Evolutionary conservation across 2,329 filamentous ascomycete genomes (phyloP).

Genomic region (Calonectria honghensis): DNA sequence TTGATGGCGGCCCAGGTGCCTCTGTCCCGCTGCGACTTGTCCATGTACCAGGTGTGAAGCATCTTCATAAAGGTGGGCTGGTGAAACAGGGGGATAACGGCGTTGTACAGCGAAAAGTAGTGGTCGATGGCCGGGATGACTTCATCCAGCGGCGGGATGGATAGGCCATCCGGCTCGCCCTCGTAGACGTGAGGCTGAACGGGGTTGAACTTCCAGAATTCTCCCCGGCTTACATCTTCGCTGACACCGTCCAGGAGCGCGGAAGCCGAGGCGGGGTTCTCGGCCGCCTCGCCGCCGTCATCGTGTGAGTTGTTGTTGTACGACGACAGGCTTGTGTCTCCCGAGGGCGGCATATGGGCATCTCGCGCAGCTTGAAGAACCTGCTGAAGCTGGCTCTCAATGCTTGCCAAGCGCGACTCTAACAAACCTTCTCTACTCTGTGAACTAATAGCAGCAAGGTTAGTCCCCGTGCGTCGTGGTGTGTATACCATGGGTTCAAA

Average conservation of each 20-base stretch:
- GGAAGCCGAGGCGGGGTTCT: background rate
- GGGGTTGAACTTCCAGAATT: slow-evolving; percentile 50
- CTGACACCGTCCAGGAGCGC: background rate
- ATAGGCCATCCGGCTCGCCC: slow-evolving; percentile 44
- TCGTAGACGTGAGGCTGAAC: slow-evolving; percentile 47
- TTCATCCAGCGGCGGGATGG: slow-evolving; percentile 59
- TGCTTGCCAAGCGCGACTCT: slow-evolving; percentile 56
- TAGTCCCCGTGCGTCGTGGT: background rate
- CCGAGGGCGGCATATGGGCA: slow-evolving; percentile 24
- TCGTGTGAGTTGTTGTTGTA: slow-evolving; percentile 1
- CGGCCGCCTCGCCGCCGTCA: background rate
- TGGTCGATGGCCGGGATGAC: slow-evolving; percentile 60
- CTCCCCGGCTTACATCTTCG: background rate
- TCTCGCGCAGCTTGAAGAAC: slow-evolving; percentile 54
- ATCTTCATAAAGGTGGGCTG: slow-evolving; percentile 61
- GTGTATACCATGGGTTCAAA: no score
- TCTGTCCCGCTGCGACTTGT: slow-evolving; percentile 45
- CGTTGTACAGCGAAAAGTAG: slow-evolving; percentile 62
- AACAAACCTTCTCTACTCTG: slow-evolving; percentile 12
- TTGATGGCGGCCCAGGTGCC: slow-evolving; percentile 63
- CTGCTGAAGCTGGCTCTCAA: slow-evolving; percentile 58
- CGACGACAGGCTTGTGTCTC: background rate
- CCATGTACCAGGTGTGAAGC: slow-evolving; percentile 60
- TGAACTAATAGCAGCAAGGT: background rate
- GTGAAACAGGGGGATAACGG: slow-evolving; percentile 61